These are phyloP conservation scores for Tylopilus sp. DNA, from an alignment of 768 basidiomycete genomes.

Conservation along the genomic window DNA sequence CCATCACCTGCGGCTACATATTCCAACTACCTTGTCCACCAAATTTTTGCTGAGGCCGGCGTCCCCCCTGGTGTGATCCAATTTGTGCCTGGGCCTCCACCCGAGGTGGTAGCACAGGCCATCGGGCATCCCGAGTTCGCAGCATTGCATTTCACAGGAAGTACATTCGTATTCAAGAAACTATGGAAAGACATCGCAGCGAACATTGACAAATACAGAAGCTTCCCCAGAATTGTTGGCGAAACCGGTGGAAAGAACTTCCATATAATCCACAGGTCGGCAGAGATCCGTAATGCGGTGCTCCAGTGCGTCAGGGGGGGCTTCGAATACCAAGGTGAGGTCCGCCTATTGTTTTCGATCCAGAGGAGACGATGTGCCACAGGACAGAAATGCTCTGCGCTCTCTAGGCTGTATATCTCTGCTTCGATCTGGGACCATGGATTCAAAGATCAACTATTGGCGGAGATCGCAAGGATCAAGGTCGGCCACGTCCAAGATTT, in stretches of 20 bases:
- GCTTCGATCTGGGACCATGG: conserved; percentile 77
- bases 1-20: conserved; percentile 94
- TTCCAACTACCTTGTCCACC: conserved; percentile 89
- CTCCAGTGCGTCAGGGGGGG: conserved; percentile 82
- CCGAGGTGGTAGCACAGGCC: conserved; percentile 80
- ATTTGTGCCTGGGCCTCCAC: conserved; percentile 88
- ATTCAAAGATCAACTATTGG: conserved; percentile 77
- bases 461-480: conserved; percentile 79
- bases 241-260: conserved; percentile 99
- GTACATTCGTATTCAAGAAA: conserved; percentile 89
- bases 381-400: conserved; percentile 97
- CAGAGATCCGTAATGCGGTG: conserved; percentile 88
- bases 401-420: conserved; percentile 91
- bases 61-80: conserved; percentile 94
- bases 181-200: conserved; percentile 94
- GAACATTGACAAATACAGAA: conserved; percentile 83
- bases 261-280: conserved; percentile 86
- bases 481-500: conserved; percentile 77
- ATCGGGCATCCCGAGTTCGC: conserved; percentile 79
- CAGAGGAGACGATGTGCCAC: neutral
- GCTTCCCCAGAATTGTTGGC: conserved; percentile 94
- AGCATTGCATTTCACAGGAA: conserved; percentile 94
- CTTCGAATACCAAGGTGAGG: conserved; percentile 90
- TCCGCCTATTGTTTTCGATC: neutral
- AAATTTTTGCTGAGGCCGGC: conserved; percentile 92